phyloP scores from a whole-genome alignment of 2,329 filamentous ascomycete species.

The Juglanconis oblonga region DNA sequence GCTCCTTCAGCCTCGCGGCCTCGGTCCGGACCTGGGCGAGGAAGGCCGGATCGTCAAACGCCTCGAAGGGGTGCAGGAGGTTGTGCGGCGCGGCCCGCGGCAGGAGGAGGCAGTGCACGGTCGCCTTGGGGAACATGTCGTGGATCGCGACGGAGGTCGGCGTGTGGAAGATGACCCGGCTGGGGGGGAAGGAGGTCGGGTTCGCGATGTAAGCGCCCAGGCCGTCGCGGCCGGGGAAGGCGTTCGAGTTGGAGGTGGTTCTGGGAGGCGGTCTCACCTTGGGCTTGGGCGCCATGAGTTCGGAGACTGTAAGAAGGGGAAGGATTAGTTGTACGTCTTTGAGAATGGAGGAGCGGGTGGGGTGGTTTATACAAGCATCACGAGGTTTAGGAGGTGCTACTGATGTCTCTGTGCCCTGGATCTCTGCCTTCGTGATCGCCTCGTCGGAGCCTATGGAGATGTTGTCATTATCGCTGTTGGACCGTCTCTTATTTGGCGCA shows the following conservation, averaged over 20 bases:
- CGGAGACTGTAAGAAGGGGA: constrained; percentile 37
- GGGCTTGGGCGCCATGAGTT: constrained; percentile 50
- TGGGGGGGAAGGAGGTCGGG: constrained; percentile 58
- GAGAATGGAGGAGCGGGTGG: neutral
- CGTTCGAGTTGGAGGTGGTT: constrained; percentile 21
- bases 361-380: constrained; percentile 37
- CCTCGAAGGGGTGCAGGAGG: constrained; percentile 71
- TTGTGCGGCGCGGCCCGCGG: constrained; percentile 64
- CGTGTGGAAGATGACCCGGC: constrained; percentile 62
- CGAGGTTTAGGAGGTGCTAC: constrained; percentile 26
- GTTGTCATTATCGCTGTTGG: neutral
- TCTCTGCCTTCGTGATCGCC: constrained; percentile 39
- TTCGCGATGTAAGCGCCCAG: constrained; percentile 65
- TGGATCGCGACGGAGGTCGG: constrained; percentile 73
- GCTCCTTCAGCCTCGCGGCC: constrained; percentile 53
- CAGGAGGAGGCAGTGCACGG: constrained; percentile 83
- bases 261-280: constrained; percentile 17
- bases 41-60: constrained; percentile 69
- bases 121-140: constrained; percentile 83
- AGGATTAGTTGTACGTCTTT: constrained; percentile 13
- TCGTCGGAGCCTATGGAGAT: constrained; percentile 29
- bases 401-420: constrained; percentile 30
- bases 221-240: constrained; percentile 51
- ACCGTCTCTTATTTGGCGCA: constrained; percentile 4
- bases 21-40: constrained; percentile 61